These are phyloP conservation scores for Phaseolus lunatus DNA, from an alignment of 306 rosid species.

Conservation along the genomic window DNA sequence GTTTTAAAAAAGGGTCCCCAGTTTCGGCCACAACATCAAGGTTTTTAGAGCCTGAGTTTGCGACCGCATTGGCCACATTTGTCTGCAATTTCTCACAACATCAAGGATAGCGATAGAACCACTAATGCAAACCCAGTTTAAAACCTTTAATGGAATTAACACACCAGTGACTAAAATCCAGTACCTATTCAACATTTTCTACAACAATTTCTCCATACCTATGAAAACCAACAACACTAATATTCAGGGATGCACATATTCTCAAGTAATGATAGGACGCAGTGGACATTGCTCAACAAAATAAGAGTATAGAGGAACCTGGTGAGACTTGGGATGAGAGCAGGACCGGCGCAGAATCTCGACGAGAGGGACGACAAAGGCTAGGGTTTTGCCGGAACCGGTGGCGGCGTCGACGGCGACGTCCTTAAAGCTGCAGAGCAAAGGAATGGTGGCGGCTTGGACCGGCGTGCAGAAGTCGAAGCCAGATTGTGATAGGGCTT, in stretches of 20 bases:
- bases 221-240: not conserved
- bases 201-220: not conserved
- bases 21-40: not conserved
- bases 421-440: conserved; percentile 83
- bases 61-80: not conserved
- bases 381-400: conserved; percentile 96
- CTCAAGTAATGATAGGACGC: not conserved
- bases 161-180: conserved; percentile 14
- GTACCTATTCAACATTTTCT: not conserved
- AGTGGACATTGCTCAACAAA: not conserved
- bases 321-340: conserved; percentile 71
- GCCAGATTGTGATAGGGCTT: conserved; percentile 60
- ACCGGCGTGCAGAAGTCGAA: conserved; percentile 95
- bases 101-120: not conserved
- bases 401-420: conserved; percentile 99
- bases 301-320: conserved; percentile 51
- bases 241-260: not conserved
- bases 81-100: not conserved
- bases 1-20: too few species aligned
- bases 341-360: conserved; percentile 83
- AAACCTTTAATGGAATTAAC: not conserved
- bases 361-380: conserved; percentile 85
- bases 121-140: not conserved
- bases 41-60: too few species aligned
- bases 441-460: conserved; percentile 92